Evolutionary conservation across 345 rosid species (phyloP).

Genomic region (Turritis glabra): DNA sequence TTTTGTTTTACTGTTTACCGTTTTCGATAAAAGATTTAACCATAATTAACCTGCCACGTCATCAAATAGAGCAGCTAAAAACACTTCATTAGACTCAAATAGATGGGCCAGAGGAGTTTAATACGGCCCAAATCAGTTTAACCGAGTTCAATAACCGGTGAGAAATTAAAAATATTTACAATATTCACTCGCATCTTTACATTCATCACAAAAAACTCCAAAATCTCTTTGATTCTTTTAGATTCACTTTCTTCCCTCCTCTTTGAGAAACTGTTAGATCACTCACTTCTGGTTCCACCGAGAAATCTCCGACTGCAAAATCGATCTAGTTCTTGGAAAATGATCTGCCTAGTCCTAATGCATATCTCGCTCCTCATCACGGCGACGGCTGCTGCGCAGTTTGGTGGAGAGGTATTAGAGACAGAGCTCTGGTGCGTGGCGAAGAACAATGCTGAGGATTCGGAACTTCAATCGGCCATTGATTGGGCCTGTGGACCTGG

Average conservation of each 20-base stretch:
- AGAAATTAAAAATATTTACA: background rate
- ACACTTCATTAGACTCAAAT: too few relatives aligned
- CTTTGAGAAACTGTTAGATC: conserved; percentile 11
- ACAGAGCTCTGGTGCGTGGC: conserved; percentile 89
- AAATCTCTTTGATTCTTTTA: conserved; percentile 3
- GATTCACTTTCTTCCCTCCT: conserved; percentile 10
- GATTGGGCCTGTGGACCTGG: conserved; percentile 87
- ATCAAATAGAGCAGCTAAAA: background rate
- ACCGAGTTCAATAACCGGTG: conserved; percentile 9
- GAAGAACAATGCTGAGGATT: conserved; percentile 82
- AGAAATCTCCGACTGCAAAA: background rate
- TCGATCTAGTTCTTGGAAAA: conserved; percentile 18
- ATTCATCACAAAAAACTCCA: background rate
- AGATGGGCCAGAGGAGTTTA: background rate
- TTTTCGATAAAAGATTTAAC: too few relatives aligned
- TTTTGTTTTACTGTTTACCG: too few relatives aligned
- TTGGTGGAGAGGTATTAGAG: conserved; percentile 20
- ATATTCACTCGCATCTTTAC: background rate
- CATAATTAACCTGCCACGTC: background rate
- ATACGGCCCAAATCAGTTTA: background rate
- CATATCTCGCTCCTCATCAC: conserved; percentile 9
- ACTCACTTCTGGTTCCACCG: background rate
- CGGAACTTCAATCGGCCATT: conserved; percentile 61
- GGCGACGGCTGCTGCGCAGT: background rate
- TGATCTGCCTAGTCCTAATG: conserved; percentile 19